A percentile compares a stretch with the other conserved stretches of the same genome.
These are phyloP conservation scores for Plasmodium chabaudi DNA, from an alignment of 169 alveolate genomes.

Conservation along the genomic window DNA sequence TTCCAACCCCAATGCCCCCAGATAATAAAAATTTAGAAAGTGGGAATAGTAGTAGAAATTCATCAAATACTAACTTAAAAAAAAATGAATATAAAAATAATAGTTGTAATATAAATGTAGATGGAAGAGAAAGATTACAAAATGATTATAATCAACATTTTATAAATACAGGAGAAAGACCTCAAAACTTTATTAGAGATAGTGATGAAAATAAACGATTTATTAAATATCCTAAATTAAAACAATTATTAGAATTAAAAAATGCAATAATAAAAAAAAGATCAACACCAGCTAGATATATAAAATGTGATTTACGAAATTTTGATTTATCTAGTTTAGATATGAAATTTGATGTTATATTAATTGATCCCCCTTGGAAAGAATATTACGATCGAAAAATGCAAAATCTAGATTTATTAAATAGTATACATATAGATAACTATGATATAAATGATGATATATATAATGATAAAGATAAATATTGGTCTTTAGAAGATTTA, in stretches of 20 bases:
- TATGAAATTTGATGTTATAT: slow-evolving; percentile 90
- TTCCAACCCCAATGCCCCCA: background rate
- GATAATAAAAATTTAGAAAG: background rate
- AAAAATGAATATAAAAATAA: slow-evolving; percentile 7
- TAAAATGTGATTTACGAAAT: slow-evolving; percentile 88
- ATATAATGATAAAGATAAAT: slow-evolving; percentile 63
- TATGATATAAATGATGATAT: slow-evolving; percentile 59
- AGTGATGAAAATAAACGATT: slow-evolving; percentile 89
- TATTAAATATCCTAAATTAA: slow-evolving; percentile 90
- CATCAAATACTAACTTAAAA: slow-evolving; percentile 3
- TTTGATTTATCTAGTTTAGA: slow-evolving; percentile 89
- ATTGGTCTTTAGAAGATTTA: slow-evolving; percentile 82
- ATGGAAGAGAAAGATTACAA: slow-evolving; percentile 83
- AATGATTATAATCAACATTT: slow-evolving; percentile 93
- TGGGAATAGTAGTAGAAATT: background rate
- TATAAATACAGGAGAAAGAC: slow-evolving; percentile 93
- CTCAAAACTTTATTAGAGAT: slow-evolving; percentile 93
- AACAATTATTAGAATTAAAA: slow-evolving; percentile 90
- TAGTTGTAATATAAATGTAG: slow-evolving; percentile 55
- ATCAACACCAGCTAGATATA: slow-evolving; percentile 91
- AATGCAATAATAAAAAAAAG: slow-evolving; percentile 88
- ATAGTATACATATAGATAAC: slow-evolving; percentile 56
- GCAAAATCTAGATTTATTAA: slow-evolving; percentile 50
- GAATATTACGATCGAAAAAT: slow-evolving; percentile 80
- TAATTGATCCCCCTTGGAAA: slow-evolving; percentile 95